Conservation (phyloP, 1,284 basidiomycete species). For the Sanguinoderma infundibulare region DNA sequence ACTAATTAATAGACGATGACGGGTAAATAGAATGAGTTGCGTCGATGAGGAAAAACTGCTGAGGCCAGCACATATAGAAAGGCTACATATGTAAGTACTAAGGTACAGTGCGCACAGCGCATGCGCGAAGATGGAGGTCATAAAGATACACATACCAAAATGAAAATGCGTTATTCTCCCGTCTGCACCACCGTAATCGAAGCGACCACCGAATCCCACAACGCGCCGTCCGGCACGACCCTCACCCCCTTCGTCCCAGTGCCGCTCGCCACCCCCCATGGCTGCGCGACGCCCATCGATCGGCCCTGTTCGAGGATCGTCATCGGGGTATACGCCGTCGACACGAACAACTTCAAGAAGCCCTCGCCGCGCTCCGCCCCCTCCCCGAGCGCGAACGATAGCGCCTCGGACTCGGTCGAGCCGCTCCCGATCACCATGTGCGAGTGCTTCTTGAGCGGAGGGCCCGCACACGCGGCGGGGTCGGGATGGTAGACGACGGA, state of each 20-base stretch:
- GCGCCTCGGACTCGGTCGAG: constrained; percentile 36
- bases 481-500: constrained; percentile 46
- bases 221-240: background rate
- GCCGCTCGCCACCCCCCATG: background rate
- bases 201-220: constrained; percentile 11
- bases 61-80: no score
- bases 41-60: no score
- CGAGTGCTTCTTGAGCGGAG: constrained; percentile 42
- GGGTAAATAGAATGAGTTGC: no score
- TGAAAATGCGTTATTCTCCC: background rate
- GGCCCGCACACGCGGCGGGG: constrained; percentile 25
- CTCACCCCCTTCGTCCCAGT: background rate
- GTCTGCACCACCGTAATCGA: constrained; percentile 10
- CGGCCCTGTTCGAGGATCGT: constrained; percentile 44
- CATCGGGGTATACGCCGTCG: constrained; percentile 47
- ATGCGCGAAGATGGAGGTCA: background rate
- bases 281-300: background rate
- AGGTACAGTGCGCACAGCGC: no score
- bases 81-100: background rate
- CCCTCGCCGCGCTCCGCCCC: constrained; percentile 39
- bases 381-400: constrained; percentile 36
- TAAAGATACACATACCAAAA: background rate
- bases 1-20: no score
- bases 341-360: constrained; percentile 52
- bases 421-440: constrained; percentile 42